Conservation (phyloP, 2,329 filamentous ascomycete species). For the Xylariaceae sp. region DNA sequence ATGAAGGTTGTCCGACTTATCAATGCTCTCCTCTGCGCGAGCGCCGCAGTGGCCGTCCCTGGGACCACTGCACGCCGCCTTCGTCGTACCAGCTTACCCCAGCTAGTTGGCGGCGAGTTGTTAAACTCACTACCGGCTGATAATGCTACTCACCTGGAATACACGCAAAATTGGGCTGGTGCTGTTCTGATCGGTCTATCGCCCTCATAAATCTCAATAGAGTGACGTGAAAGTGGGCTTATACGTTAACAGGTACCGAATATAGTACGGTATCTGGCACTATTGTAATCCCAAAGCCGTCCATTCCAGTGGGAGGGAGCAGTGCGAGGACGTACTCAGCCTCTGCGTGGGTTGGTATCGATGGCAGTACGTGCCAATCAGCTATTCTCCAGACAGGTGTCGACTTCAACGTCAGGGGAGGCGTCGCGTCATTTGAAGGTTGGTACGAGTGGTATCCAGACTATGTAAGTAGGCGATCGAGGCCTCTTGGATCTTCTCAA, state of each 20-base stretch:
- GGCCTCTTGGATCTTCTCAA: neutral
- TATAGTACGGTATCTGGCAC: slow-evolving; percentile 59
- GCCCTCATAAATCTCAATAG: neutral
- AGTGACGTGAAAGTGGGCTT: neutral
- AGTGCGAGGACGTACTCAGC: slow-evolving; percentile 22
- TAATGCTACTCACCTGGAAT: slow-evolving; percentile 50
- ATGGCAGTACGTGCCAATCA: slow-evolving; percentile 60
- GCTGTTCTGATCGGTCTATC: slow-evolving; percentile 54
- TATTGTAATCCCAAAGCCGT: slow-evolving; percentile 59
- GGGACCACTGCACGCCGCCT: slow-evolving; percentile 46
- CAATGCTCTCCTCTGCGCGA: slow-evolving; percentile 46
- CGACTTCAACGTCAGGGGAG: slow-evolving; percentile 56
- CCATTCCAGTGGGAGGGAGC: slow-evolving; percentile 30
- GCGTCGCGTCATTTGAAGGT: slow-evolving; percentile 52
- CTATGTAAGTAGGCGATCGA: slow-evolving; percentile 41
- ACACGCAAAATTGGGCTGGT: slow-evolving; percentile 65
- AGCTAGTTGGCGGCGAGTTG: slow-evolving; percentile 39
- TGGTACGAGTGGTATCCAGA: slow-evolving; percentile 68
- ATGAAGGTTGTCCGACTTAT: slow-evolving; percentile 56
- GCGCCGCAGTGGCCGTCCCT: slow-evolving; percentile 50
- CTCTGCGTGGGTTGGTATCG: slow-evolving; percentile 62
- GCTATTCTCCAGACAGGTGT: slow-evolving; percentile 64
- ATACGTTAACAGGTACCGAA: slow-evolving; percentile 37
- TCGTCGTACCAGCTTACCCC: slow-evolving; percentile 35
- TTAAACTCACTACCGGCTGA: slow-evolving; percentile 36